Conservation (phyloP, 2,329 filamentous ascomycete genomes). For the Botrytis medusae region DNA sequence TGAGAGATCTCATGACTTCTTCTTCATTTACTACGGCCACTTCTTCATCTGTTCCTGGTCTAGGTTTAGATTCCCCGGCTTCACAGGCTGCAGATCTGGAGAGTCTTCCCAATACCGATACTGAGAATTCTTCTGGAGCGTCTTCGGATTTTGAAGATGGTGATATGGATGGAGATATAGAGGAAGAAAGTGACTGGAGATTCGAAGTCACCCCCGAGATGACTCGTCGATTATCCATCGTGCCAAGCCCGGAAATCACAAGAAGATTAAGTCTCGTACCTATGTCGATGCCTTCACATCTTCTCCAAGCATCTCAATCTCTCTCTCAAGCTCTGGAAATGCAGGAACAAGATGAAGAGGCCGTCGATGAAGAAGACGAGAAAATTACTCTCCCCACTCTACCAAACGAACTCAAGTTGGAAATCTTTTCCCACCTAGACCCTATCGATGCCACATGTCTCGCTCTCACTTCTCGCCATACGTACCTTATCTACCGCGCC, state of each 20-base stretch:
- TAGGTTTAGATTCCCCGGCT: slow-evolving; percentile 16
- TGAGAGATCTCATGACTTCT: slow-evolving; percentile 8
- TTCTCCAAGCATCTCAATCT: slow-evolving; percentile 8
- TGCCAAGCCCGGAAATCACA: slow-evolving; percentile 29
- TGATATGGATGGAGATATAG: background rate
- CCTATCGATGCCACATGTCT: slow-evolving; percentile 64
- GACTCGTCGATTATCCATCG: slow-evolving; percentile 17
- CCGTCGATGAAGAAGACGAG: slow-evolving; percentile 16
- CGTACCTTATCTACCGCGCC: slow-evolving; percentile 58
- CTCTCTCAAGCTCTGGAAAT: slow-evolving; percentile 31
- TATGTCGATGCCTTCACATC: slow-evolving; percentile 2
- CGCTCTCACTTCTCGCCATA: slow-evolving; percentile 56
- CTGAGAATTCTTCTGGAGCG: slow-evolving; percentile 26
- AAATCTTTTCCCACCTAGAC: slow-evolving; percentile 62
- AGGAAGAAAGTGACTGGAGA: background rate
- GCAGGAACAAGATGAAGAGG: slow-evolving; percentile 29
- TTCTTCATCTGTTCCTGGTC: background rate
- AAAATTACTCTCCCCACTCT: slow-evolving; percentile 39
- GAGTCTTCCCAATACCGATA: slow-evolving; percentile 31
- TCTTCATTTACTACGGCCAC: background rate
- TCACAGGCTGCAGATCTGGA: slow-evolving; percentile 25
- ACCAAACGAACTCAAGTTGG: slow-evolving; percentile 59
- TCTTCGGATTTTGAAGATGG: slow-evolving; percentile 13
- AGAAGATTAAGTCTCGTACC: slow-evolving; percentile 24
- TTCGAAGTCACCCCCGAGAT: slow-evolving; percentile 22